Base-by-base conservation (phyloP, 495 filamentous ascomycete species). In the Aspergillus biplanus region DNA sequence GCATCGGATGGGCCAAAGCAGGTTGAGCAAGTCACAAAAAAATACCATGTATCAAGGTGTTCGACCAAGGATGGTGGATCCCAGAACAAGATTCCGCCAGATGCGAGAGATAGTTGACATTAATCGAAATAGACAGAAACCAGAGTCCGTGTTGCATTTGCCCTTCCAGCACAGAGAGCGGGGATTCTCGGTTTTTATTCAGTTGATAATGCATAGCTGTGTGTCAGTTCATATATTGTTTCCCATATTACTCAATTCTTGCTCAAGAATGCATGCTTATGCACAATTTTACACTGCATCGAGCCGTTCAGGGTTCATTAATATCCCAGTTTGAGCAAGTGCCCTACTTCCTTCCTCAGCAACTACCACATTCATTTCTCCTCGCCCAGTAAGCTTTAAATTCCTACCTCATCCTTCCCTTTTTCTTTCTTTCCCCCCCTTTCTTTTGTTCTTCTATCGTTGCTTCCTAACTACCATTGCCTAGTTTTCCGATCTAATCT, bases 341-440 rank as follows among this genome's bases (percentile, higher is more conserved):
- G 32, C 32, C 4, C 12, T 54, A 13, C 44, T 56, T 56, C 59
- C 50, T 31, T 61, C 48, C 47, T 49, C 59, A 55, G 49, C 7
- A 59, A 27, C 13, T 33, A n/a, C 39, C 15, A 33, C 9, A 33
- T 15, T 16, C 11, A 12, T 59, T 31, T 54, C 50, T 33, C 16
- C 27, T 33, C 33, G 7, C 52, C 52, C 15, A 7, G 21, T n/a
- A 27, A 35, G 35, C 37, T 56, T 53, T 61, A 59, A 7, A 44
- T 15, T 44, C 57, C 53, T 52, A 65, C 61, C 47, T 54, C 56
- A 56, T 69, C 60, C 68, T 62, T 50, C 58, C 56, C 56, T 68
- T 65, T 27, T 27, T 55, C 33, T 48, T 33, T 54, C 52, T 39
- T 13, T 44, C 39, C 39, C 39, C 39, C 21, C 21, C 2, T 27